Evolutionary conservation across 306 rosid species (phyloP).

Genomic region (Vigna nakashimae): DNA sequence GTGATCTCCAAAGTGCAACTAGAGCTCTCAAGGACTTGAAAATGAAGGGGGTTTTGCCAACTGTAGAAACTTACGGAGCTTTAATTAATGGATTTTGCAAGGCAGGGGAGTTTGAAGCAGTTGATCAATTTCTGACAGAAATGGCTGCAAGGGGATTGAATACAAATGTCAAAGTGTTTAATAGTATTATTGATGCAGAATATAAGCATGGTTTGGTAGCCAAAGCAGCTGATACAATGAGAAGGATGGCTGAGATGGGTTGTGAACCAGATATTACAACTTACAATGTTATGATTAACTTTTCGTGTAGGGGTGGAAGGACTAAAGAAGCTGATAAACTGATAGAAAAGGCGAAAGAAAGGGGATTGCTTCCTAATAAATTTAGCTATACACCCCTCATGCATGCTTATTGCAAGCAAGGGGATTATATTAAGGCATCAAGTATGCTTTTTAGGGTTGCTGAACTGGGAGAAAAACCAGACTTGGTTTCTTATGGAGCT

Average conservation of each 20-base stretch:
- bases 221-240: conserved; percentile 55
- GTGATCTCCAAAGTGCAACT: conserved; percentile 59
- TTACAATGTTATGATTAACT: conserved; percentile 66
- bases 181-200: conserved; percentile 67
- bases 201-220: conserved; percentile 57
- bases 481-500: conserved; percentile 80
- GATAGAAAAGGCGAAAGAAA: conserved; percentile 54
- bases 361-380: conserved; percentile 62
- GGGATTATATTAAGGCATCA: conserved; percentile 70
- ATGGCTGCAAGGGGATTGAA: conserved; percentile 68
- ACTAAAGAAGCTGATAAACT: conserved; percentile 68
- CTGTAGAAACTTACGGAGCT: conserved; percentile 68
- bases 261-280: conserved; percentile 78
- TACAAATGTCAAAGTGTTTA: conserved; percentile 60
- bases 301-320: conserved; percentile 64
- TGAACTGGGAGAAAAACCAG: conserved; percentile 66
- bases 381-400: conserved; percentile 72
- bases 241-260: conserved; percentile 64
- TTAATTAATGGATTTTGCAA: conserved; percentile 75
- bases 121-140: conserved; percentile 69
- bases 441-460: conserved; percentile 69
- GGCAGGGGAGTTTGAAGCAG: conserved; percentile 59
- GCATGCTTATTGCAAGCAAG: conserved; percentile 65
- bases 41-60: conserved; percentile 70
- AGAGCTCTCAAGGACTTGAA: conserved; percentile 67